Evolutionary conservation across 331 rosid species (phyloP).

Genomic region (Pyracantha coccinea): DNA sequence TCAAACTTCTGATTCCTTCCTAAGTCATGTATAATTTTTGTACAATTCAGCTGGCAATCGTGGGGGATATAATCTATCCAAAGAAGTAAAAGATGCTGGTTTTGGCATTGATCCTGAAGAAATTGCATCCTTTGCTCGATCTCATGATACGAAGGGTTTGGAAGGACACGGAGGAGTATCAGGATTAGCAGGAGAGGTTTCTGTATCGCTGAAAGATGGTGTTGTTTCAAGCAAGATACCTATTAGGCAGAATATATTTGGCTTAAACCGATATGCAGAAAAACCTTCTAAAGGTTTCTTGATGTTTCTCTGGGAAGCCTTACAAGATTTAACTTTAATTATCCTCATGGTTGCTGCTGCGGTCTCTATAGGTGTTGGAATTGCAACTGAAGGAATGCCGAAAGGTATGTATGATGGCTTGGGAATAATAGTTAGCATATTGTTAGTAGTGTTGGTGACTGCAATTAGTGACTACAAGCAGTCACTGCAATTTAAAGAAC

Average conservation of each 20-base stretch:
- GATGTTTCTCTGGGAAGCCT: conserved; percentile 70
- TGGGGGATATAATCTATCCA: conserved; percentile 26
- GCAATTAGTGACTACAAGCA: conserved; percentile 75
- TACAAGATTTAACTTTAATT: conserved; percentile 35
- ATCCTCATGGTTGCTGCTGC: conserved; percentile 61
- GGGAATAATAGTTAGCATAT: conserved; percentile 65
- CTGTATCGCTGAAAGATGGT: conserved; percentile 47
- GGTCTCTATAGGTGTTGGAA: conserved; percentile 67
- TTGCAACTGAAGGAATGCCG: conserved; percentile 77
- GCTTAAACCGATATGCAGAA: conserved; percentile 43
- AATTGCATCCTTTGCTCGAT: conserved; percentile 48
- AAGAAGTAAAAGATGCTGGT: conserved; percentile 52
- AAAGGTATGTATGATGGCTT: conserved; percentile 82
- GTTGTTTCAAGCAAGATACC: conserved; percentile 35
- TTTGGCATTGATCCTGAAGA: conserved; percentile 55
- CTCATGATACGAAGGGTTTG: conserved; percentile 48
- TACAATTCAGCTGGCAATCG: conserved; percentile 48
- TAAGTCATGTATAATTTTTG: not conserved
- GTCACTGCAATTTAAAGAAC: conserved; percentile 69
- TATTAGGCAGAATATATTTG: conserved; percentile 43
- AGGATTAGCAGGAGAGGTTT: conserved; percentile 49
- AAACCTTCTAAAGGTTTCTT: conserved; percentile 68
- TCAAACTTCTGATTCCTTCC: not conserved
- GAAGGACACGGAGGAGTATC: conserved; percentile 37
- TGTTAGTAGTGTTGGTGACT: conserved; percentile 69